phyloP scores from a whole-genome alignment of 441 rosid species.

The Eruca vesicaria region DNA sequence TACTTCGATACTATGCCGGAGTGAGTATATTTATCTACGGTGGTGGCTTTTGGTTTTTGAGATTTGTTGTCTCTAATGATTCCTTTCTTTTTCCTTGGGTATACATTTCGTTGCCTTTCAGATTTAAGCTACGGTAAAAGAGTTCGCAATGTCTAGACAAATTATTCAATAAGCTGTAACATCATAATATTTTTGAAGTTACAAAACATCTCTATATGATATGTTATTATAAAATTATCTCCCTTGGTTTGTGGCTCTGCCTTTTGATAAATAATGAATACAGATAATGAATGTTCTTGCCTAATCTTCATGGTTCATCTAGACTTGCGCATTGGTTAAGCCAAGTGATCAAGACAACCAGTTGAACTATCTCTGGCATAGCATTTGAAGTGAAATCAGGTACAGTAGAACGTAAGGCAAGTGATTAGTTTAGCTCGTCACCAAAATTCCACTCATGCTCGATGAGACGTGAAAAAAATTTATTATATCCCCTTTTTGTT shows the following conservation, averaged over 20 bases:
- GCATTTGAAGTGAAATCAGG: too few relatives aligned
- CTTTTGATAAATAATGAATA: background rate
- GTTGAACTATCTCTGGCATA: too few relatives aligned
- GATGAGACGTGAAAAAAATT: too few relatives aligned
- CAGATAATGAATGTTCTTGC: background rate
- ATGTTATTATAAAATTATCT: background rate
- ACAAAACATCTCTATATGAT: background rate
- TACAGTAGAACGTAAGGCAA: background rate
- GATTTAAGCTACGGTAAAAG: background rate
- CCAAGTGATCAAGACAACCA: too few relatives aligned
- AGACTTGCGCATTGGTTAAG: too few relatives aligned
- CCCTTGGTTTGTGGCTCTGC: background rate
- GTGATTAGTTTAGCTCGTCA: background rate
- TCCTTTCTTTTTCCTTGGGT: background rate
- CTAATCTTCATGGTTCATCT: background rate
- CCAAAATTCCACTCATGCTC: background rate
- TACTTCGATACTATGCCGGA: slow-evolving; percentile 8
- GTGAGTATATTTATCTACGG: slow-evolving; percentile 16
- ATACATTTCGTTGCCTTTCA: slow-evolving; percentile 8
- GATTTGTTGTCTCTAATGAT: slow-evolving; percentile 22
- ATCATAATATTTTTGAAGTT: background rate
- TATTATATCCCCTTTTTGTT: too few relatives aligned
- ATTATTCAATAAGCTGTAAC: slow-evolving; percentile 18
- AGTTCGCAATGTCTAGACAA: slow-evolving; percentile 17
- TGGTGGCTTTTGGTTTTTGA: slow-evolving; percentile 24